Evolutionary conservation across 1,284 basidiomycete genomes (phyloP), one percentile per base, ranked within the genome.

Genomic region (Ustilago hordei): DNA sequence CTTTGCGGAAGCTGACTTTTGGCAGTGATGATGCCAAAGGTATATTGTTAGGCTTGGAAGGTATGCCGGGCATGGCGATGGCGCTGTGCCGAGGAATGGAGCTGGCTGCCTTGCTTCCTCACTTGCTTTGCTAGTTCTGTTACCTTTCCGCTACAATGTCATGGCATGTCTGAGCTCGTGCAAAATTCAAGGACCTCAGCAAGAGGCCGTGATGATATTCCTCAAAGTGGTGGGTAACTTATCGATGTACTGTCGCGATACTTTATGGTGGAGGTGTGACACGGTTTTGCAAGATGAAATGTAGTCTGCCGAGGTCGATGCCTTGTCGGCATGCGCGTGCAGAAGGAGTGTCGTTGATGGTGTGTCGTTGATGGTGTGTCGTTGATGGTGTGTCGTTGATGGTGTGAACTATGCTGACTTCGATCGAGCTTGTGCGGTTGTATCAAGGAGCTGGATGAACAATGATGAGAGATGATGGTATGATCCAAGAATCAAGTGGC

Each of bases 1-100:
- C 69, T 32, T 67, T 75, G 34, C 81, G 80, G 48, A 82, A 85
- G 61, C 80, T 82, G 47, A 82, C 78, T 50, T 77, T 81, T 23
- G 81, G 81, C 23, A 82, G 67, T 0, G 81, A 82, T 7, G 81
- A 82, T 48, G 79, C 79, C 19, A 82, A 52, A 55, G 81, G 81
- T 57, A 81, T 70, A 55, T 81, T 81, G 75, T 81, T 81, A 48
- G 80, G 77, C 50, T 71, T 62, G 52, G 69, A 69, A 11, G 75
- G 78, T 41, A 81, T 66, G 52, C 68, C 72, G 17, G 74, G 78
- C 73, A 78, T 78, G 50, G 31, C 38, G 43, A 6, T 41, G 32
- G 38, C 15, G 15, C 11, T 32, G 8, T 11, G 38, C 23, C 28
- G 57, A 43, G 31, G 57, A 4, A 8, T 11, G 17, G n/a, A 36